These are phyloP conservation scores for Volvariella volvacea DNA, from an alignment of 1,284 basidiomycete genomes.

Conservation along the genomic window DNA sequence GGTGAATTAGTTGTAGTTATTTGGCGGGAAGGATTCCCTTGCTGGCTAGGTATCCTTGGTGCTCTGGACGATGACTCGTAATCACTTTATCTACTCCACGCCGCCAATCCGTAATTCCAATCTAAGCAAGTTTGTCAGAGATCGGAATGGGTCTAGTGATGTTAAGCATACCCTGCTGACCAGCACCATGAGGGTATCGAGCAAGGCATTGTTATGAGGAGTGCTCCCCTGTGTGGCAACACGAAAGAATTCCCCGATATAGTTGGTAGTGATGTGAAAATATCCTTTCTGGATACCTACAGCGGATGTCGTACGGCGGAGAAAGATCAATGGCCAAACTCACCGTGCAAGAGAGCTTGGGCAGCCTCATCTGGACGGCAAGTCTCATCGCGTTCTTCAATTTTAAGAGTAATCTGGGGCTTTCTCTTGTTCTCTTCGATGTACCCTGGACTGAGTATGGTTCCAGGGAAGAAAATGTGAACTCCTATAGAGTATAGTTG, in stretches of 20 bases:
- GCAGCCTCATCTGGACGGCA: constrained; percentile 67
- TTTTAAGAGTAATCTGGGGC: constrained; percentile 71
- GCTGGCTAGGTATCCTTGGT: constrained; percentile 34
- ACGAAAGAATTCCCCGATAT: constrained; percentile 66
- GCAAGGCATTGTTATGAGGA: constrained; percentile 53
- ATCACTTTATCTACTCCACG: constrained; percentile 43
- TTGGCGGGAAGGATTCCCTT: constrained; percentile 13
- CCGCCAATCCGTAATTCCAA: constrained; percentile 49
- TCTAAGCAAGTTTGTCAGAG: constrained; percentile 15
- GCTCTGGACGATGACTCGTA: constrained; percentile 36
- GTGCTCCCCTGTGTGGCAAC: constrained; percentile 63
- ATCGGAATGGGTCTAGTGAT: background rate
- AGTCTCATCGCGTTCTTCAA: constrained; percentile 76
- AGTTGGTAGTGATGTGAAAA: constrained; percentile 73
- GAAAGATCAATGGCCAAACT: too few relatives aligned
- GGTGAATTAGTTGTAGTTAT: too few relatives aligned
- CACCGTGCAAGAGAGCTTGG: constrained; percentile 56
- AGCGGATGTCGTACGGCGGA: too few relatives aligned
- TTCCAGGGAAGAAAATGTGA: constrained; percentile 85
- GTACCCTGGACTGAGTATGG: constrained; percentile 80
- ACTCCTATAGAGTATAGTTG: constrained; percentile 75
- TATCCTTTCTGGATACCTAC: constrained; percentile 71
- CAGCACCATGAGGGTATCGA: constrained; percentile 42
- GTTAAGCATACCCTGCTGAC: constrained; percentile 30
- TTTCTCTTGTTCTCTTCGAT: constrained; percentile 80